Evolutionary conservation across 1,139 yeast species (phyloP).

Genomic region (Wickerhamiella pararugosa): DNA sequence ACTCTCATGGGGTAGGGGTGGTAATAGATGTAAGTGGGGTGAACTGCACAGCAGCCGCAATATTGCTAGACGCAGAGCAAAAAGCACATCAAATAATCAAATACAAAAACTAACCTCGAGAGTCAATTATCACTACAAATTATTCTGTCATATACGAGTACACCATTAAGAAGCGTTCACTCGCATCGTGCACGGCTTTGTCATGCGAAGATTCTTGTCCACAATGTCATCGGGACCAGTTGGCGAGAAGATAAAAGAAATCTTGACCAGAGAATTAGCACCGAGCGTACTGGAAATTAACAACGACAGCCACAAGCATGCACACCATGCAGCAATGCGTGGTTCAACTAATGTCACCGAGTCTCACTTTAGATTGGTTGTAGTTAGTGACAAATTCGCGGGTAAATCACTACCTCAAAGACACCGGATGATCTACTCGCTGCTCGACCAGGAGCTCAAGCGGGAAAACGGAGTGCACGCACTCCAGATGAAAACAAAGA

Average conservation of each 20-base stretch:
- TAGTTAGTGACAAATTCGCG: slow-evolving; percentile 54
- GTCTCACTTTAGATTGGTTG: slow-evolving; percentile 48
- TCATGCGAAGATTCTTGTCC: too few species aligned
- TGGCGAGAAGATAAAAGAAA: slow-evolving; percentile 34
- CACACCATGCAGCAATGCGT: slow-evolving; percentile 74
- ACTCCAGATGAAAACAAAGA: slow-evolving; percentile 70
- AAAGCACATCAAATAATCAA: too few species aligned
- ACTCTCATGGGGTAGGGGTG: neutral
- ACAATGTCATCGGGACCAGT: slow-evolving; percentile 24
- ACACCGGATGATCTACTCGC: slow-evolving; percentile 58
- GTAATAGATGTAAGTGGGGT: neutral
- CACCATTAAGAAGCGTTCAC: too few species aligned
- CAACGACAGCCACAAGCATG: slow-evolving; percentile 81
- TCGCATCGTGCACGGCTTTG: too few species aligned
- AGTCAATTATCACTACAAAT: too few species aligned
- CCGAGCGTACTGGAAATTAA: slow-evolving; percentile 42
- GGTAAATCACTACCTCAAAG: slow-evolving; percentile 61
- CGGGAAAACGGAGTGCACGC: slow-evolving; percentile 68
- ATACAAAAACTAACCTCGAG: too few species aligned
- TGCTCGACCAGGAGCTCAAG: slow-evolving; percentile 58
- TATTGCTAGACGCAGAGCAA: too few species aligned
- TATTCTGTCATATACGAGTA: too few species aligned
- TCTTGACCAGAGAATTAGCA: slow-evolving; percentile 32
- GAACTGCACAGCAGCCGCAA: too few species aligned
- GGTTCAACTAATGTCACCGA: slow-evolving; percentile 63